Conservation (phyloP, 176 grass and related monocot genomes). For the Hordeum marinum region DNA sequence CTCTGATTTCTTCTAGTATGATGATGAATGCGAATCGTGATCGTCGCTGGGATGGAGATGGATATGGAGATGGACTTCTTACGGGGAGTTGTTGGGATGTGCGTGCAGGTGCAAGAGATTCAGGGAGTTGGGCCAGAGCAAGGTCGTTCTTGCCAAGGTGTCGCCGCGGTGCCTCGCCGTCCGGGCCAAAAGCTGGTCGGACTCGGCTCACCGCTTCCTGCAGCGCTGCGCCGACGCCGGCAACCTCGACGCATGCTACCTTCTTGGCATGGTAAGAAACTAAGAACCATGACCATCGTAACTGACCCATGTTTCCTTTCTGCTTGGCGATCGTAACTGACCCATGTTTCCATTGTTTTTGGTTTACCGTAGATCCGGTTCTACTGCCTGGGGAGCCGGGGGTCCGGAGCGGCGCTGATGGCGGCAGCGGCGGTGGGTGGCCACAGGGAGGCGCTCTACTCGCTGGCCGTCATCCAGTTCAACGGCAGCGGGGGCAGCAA, state of each 20-base stretch:
- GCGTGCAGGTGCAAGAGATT: slow-evolving; percentile 61
- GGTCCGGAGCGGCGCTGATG: slow-evolving; percentile 53
- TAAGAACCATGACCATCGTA: too few relatives aligned
- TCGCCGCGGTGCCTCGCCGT: slow-evolving; percentile 51
- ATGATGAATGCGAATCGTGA: too few relatives aligned
- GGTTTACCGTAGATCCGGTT: slow-evolving; percentile 50
- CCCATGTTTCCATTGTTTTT: neutral
- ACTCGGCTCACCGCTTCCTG: slow-evolving; percentile 50
- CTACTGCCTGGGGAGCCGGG: slow-evolving; percentile 60
- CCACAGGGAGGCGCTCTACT: slow-evolving; percentile 67
- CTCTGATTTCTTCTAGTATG: neutral
- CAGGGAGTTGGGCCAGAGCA: slow-evolving; percentile 41
- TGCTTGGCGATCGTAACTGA: neutral
- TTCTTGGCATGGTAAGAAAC: slow-evolving; percentile 73
- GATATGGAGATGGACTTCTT: neutral
- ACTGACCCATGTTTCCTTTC: neutral
- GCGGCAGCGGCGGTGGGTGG: slow-evolving; percentile 63
- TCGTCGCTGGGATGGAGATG: too few relatives aligned
- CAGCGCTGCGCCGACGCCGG: slow-evolving; percentile 56
- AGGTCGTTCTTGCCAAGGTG: slow-evolving; percentile 40
- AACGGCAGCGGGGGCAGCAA: slow-evolving; percentile 59
- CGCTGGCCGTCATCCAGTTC: slow-evolving; percentile 78
- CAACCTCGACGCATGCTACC: slow-evolving; percentile 67
- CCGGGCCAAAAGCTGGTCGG: slow-evolving; percentile 50
- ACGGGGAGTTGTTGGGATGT: neutral